phyloP scores from a whole-genome alignment of 140 eudicot genomes.

The Cichorium intybus region DNA sequence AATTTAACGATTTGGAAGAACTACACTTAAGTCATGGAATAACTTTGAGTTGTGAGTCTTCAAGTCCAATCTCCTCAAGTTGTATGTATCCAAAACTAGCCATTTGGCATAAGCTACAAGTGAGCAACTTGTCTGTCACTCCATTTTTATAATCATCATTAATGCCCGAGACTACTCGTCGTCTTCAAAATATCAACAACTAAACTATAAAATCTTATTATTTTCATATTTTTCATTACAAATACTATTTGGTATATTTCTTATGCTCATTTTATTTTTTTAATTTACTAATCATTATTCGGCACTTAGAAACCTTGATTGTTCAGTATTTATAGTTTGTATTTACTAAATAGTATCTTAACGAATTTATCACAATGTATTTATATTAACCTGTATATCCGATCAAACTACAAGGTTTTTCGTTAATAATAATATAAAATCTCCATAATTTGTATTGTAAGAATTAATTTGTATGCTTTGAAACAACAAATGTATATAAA shows the following conservation, averaged over 20 bases:
- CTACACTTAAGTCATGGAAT: too few relatives aligned
- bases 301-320: neutral
- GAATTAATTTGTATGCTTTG: neutral
- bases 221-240: neutral
- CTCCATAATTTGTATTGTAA: neutral
- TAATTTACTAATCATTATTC: neutral
- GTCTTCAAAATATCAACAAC: constrained; percentile 27
- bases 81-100: constrained; percentile 11
- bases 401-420: neutral
- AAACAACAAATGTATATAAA: too few relatives aligned
- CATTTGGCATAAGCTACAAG: constrained; percentile 39
- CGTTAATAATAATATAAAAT: neutral
- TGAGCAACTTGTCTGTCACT: constrained; percentile 18
- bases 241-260: neutral
- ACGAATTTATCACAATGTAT: neutral
- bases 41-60: neutral
- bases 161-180: constrained; percentile 16
- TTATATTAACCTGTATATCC: neutral
- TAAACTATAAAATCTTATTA: constrained; percentile 5
- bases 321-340: neutral
- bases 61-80: neutral
- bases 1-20: too few relatives aligned
- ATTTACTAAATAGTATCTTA: neutral
- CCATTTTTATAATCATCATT: neutral
- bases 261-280: neutral